Evolutionary conservation across 2,329 filamentous ascomycete species (phyloP), one percentile per base, ranked within the genome.

Genomic region (Trematosphaeria pertusa): DNA sequence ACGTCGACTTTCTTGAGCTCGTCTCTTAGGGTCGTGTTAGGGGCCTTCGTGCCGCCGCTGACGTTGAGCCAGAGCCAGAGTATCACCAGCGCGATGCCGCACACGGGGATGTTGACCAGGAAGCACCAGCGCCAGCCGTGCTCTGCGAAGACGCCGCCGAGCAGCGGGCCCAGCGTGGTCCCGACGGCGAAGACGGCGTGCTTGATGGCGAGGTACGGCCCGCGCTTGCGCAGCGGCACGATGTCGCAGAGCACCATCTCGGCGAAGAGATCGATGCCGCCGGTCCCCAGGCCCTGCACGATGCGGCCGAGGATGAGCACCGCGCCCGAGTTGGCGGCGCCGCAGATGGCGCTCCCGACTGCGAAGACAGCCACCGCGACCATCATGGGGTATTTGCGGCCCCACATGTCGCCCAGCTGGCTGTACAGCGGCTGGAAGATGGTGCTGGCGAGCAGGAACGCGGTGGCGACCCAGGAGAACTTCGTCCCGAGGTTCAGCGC

Each of bases 291-390:
- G 0, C 84, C 83, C 45, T 86, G 81, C 1, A 86, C 62, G 0
- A 74, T 74, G 0, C 83, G 74, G n/a, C 80, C 81, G 50, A 72
- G 75, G 11, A 87, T 81, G 2, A 87, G 68, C 59, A 78, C 76
- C 0, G 53, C 58, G 1, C 67, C 70, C 6, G 54, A 75, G 0
- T 58, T 70, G 0, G 82, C 77, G 0, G 74, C 75, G 0, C 80
- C 82, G 32, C 71, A 75, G 3, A 86, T 69, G 0, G 75, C 78
- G 44, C 80, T 82, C 0, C 82, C 82, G 0, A 84, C 54, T 0
- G 70, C 71, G 48, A 84, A 84, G 1, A 81, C 49, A 9, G 63
- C 67, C 1, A 82, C 72, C 2, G 76, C 58, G 4, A 51, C 20
- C 28, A 70, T 64, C 54, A 65, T 66, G 4, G 62, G 62, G 3